Percentiles rank a stretch among this genome's conserved stretches.
phyloP scores from a whole-genome alignment of 352 stramenopile species.

The Globisporangium paroecandrum region DNA sequence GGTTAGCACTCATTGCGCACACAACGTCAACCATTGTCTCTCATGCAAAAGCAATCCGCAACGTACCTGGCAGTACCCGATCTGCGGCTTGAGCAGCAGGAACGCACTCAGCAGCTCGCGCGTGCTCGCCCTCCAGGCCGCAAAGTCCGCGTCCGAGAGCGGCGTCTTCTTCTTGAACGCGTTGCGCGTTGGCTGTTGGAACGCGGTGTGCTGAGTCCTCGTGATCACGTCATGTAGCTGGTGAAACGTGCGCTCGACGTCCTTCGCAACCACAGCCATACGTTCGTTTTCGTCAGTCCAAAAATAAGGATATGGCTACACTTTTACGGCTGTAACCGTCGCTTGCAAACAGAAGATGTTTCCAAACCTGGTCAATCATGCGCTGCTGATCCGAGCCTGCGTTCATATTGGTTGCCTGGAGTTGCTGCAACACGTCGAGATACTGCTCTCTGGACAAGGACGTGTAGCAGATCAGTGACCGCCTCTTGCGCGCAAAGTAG shows the following conservation, averaged over 20 bases:
- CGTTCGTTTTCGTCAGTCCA: neutral
- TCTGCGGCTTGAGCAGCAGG: slow-evolving; percentile 46
- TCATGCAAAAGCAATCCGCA: neutral
- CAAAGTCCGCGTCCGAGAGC: slow-evolving; percentile 31
- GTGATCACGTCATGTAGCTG: slow-evolving; percentile 23
- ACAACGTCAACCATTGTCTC: neutral
- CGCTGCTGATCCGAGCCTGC: slow-evolving; percentile 29
- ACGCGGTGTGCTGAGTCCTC: slow-evolving; percentile 1
- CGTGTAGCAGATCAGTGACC: slow-evolving; percentile 27
- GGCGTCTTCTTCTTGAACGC: slow-evolving; percentile 22
- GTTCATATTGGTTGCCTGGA: slow-evolving; percentile 15
- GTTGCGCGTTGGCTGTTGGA: slow-evolving; percentile 12
- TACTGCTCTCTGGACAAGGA: slow-evolving; percentile 33
- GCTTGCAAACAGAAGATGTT: neutral
- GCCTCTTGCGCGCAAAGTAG: slow-evolving; percentile 35
- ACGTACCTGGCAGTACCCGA: slow-evolving; percentile 46
- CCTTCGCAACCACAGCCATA: slow-evolving; percentile 20
- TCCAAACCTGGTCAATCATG: slow-evolving; percentile 34
- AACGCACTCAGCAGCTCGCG: slow-evolving; percentile 42
- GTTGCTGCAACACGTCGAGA: slow-evolving; percentile 28
- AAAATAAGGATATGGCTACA: slow-evolving; percentile 6
- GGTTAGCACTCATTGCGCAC: neutral
- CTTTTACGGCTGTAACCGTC: neutral
- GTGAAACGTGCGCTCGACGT: slow-evolving; percentile 47
- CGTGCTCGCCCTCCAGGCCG: slow-evolving; percentile 33